Base-by-base conservation (phyloP, 2,329 filamentous ascomycete genomes). In the Lasiodiplodia hormozganensis region DNA sequence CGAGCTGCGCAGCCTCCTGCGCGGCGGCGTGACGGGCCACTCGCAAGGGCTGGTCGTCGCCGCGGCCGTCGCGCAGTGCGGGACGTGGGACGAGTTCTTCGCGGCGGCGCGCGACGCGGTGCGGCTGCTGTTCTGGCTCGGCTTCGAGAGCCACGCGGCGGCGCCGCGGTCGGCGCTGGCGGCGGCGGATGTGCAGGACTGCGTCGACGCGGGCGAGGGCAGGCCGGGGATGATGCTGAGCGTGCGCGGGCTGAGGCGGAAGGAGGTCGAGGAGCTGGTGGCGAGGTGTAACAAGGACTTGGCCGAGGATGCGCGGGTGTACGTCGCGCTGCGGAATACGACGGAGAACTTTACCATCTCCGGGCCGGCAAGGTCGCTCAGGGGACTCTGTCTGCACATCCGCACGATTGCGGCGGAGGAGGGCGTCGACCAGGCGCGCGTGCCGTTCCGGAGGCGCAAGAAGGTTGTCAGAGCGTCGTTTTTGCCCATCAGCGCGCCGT, bases 401-500 rank as follows among this genome's bases (percentile, higher is more conserved):
- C 8, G 54, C 2, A 23, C 14, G 10, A 2, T 40, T 11, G 18
- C n/a, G 54, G 54, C 54, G 18, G 31, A 23, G 10, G 54, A 58
- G 2, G 54, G 18, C 7, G 73, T 71, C 2, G 72, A 78, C 21
- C 74, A 72, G 36, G 60, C 70, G 23, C 73, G 72, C 58, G 68
- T 78, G 21, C 62, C 69, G 1, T 79, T 77, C 64, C 74, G 72
- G 21, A 72, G 74, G 28, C 74, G 80, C 51, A 79, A 76, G 52
- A 69, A 74, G 2, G 69, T 62, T 28, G 67, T 78, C 38, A 70
- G 69, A 4, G 68, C 73, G 68, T 68, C 69, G 1, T 83, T 82
- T 54, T 71, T 84, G 2, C 81, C 81, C 0, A 80, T 83, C 57
- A 79, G 76, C 31, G 76, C 78, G 1, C 79, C 82, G 0, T 83